Conservation (phyloP, 2,329 filamentous ascomycete species). For the Chrysoporthe austroafricana region DNA sequence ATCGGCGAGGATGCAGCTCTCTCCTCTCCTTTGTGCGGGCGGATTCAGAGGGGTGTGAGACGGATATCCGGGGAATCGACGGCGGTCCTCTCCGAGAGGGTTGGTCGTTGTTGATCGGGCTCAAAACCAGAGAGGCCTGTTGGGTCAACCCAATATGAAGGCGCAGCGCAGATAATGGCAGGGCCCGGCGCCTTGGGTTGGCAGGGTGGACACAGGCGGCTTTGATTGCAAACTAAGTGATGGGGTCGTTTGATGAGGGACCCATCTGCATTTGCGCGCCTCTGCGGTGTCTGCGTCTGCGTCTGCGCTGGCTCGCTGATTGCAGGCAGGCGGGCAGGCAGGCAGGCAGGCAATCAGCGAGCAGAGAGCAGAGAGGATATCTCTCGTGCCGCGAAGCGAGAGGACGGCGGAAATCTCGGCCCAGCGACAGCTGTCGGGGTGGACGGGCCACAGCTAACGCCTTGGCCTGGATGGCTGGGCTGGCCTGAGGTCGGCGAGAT, state of each 20-base stretch:
- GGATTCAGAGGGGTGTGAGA: neutral
- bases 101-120: neutral
- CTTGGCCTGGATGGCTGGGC: constrained; percentile 7
- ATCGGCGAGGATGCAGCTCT: neutral
- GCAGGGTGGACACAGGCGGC: neutral
- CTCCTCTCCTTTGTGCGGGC: neutral
- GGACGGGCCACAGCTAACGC: neutral
- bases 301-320: neutral
- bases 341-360: neutral
- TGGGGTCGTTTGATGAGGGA: constrained; percentile 1
- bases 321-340: neutral
- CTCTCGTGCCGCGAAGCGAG: constrained; percentile 11
- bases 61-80: neutral
- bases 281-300: neutral
- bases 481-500: constrained; percentile 15
- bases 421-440: neutral
- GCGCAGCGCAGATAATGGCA: neutral
- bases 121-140: neutral
- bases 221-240: neutral
- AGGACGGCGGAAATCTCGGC: constrained; percentile 4
- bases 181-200: neutral
- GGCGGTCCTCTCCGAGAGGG: neutral
- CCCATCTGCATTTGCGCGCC: neutral
- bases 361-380: neutral
- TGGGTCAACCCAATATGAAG: neutral